Evolutionary conservation across 2,329 filamentous ascomycete genomes (phyloP).

Genomic region (Paraconiothyrium sp.): DNA sequence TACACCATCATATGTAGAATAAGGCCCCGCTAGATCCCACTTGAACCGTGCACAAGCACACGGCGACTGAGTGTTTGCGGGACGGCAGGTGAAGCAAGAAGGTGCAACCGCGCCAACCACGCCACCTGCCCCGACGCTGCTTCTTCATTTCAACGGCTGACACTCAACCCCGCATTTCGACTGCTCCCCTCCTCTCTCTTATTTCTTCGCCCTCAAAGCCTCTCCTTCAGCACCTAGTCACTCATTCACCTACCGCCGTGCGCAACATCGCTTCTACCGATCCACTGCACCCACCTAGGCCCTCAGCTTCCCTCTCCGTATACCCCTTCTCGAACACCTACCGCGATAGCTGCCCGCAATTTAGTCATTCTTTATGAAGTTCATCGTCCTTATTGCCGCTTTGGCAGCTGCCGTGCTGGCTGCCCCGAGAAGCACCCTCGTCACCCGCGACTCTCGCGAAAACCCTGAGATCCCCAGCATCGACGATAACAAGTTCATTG

Average conservation of each 20-base stretch:
- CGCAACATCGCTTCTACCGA: slow-evolving; percentile 20
- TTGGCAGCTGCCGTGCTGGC: slow-evolving; percentile 36
- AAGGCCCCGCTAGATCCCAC: neutral
- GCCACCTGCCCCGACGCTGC: slow-evolving; percentile 4
- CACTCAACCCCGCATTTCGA: slow-evolving; percentile 4
- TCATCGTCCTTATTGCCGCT: slow-evolving; percentile 30
- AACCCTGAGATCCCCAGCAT: slow-evolving; percentile 35
- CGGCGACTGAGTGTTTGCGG: slow-evolving; percentile 7
- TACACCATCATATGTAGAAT: neutral
- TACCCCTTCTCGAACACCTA: slow-evolving; percentile 11
- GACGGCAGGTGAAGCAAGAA: slow-evolving; percentile 7
- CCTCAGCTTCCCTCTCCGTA: slow-evolving; percentile 20
- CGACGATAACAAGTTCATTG: slow-evolving; percentile 43
- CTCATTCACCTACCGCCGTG: slow-evolving; percentile 18
- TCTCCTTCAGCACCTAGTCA: slow-evolving; percentile 19
- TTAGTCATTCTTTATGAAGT: slow-evolving; percentile 37
- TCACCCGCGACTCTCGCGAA: slow-evolving; percentile 25
- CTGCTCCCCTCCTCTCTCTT: neutral
- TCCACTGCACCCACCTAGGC: slow-evolving; percentile 28
- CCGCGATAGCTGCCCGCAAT: slow-evolving; percentile 7
- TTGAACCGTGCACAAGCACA: neutral
- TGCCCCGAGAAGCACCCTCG: slow-evolving; percentile 29
- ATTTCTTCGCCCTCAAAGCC: slow-evolving; percentile 18
- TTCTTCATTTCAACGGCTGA: neutral
- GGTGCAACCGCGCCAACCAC: slow-evolving; percentile 12